phyloP scores from a whole-genome alignment of 2,329 filamentous ascomycete species.

The Diaporthe sp. region DNA sequence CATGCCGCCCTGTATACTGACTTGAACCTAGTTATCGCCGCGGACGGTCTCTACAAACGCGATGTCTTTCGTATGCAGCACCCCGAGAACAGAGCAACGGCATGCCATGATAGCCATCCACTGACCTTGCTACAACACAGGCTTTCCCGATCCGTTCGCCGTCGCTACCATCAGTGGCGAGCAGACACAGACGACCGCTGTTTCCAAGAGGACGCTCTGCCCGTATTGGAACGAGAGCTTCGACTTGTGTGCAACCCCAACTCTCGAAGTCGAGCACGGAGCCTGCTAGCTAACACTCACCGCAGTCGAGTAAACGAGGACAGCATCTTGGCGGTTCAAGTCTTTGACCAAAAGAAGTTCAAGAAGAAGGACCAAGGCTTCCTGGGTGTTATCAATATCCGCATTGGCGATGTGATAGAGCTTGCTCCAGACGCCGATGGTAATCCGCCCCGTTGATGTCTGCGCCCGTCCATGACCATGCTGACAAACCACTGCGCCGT shows the following conservation, averaged over 20 bases:
- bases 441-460: conserved; percentile 54
- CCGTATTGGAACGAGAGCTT: conserved; percentile 99
- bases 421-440: conserved; percentile 91
- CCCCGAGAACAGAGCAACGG: neutral
- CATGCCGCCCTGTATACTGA: conserved; percentile 51
- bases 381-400: conserved; percentile 96
- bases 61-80: conserved; percentile 93
- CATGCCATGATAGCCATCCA: conserved; percentile 34
- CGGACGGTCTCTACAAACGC: conserved; percentile 97
- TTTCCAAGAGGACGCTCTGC: conserved; percentile 97
- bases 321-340: conserved; percentile 96
- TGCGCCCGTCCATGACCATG: conserved; percentile 45
- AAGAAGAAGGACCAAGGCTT: conserved; percentile 99
- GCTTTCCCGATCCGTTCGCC: conserved; percentile 97
- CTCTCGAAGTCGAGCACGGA: neutral
- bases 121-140: conserved; percentile 66
- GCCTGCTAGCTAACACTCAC: conserved; percentile 37
- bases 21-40: conserved; percentile 84
- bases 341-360: conserved; percentile 99
- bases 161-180: conserved; percentile 97
- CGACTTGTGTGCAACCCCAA: conserved; percentile 80
- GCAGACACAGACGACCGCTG: conserved; percentile 97
- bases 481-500: conserved; percentile 42
- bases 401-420: conserved; percentile 94
- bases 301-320: conserved; percentile 89